Conservation (phyloP, 2,329 filamentous ascomycete genomes). For the Neoscytalidium dimidiatum region DNA sequence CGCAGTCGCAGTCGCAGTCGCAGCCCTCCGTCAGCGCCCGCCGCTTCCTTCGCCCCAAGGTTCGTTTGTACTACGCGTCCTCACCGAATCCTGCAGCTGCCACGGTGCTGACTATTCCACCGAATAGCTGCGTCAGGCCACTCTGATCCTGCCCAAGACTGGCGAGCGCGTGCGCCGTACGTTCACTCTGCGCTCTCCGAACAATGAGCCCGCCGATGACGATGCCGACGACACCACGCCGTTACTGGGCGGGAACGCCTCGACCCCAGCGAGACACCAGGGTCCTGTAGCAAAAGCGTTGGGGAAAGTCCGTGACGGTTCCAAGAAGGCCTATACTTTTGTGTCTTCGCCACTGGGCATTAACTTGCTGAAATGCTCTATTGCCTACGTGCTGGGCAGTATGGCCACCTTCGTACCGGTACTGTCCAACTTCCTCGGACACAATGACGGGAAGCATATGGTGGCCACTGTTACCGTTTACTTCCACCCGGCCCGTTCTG, state of each 20-base stretch:
- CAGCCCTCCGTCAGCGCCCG: constrained; percentile 29
- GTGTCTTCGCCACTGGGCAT: constrained; percentile 71
- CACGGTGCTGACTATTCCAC: constrained; percentile 24
- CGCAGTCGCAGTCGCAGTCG: constrained; percentile 21
- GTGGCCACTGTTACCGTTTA: constrained; percentile 94
- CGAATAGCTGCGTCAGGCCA: constrained; percentile 72
- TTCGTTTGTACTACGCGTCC: constrained; percentile 26
- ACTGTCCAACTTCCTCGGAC: constrained; percentile 72
- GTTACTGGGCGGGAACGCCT: constrained; percentile 12
- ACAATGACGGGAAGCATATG: constrained; percentile 89
- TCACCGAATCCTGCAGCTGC: constrained; percentile 2
- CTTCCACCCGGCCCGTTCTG: constrained; percentile 85
- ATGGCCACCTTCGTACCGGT: constrained; percentile 79
- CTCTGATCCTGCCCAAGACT: constrained; percentile 82
- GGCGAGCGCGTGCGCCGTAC: constrained; percentile 80
- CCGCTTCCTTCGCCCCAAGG: constrained; percentile 39
- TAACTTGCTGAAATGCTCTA: constrained; percentile 84
- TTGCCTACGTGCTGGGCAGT: constrained; percentile 85
- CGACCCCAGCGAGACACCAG: constrained; percentile 34
- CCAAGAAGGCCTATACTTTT: constrained; percentile 57
- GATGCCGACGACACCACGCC: constrained; percentile 65
- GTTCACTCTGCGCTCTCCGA: constrained; percentile 68
- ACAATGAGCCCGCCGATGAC: constrained; percentile 64
- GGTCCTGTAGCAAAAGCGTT: constrained; percentile 35
- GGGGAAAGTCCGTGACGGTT: constrained; percentile 38